A percentile compares a stretch with the other conserved stretches of the same genome.
These are phyloP conservation scores for Casuarina glauca DNA, from an alignment of 306 rosid genomes.

Conservation along the genomic window DNA sequence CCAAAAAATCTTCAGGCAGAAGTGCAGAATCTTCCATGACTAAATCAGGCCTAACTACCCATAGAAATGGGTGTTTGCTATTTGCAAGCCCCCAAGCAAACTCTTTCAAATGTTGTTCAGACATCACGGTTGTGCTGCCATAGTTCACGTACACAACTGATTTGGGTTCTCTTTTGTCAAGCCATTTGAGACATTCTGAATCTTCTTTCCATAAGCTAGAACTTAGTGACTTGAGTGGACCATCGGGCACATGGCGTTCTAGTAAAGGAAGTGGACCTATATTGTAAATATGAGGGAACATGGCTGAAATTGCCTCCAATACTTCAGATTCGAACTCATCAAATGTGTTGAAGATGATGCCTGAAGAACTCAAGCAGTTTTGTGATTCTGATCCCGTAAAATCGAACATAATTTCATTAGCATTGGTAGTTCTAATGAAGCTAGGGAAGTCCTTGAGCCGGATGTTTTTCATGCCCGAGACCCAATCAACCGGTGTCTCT, in stretches of 20 bases:
- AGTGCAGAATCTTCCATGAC: slow-evolving; percentile 23
- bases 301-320: slow-evolving; percentile 35
- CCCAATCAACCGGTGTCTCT: slow-evolving; percentile 34
- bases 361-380: slow-evolving; percentile 34
- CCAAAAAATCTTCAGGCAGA: slow-evolving; percentile 30
- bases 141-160: slow-evolving; percentile 45
- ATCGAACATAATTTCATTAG: slow-evolving; percentile 38
- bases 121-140: slow-evolving; percentile 38
- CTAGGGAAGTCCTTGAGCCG: slow-evolving; percentile 46
- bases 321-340: slow-evolving; percentile 38
- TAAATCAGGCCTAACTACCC: slow-evolving; percentile 48
- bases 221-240: slow-evolving; percentile 15
- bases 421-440: slow-evolving; percentile 33
- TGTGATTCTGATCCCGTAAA: slow-evolving; percentile 28
- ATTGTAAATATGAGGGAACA: slow-evolving; percentile 39
- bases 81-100: slow-evolving; percentile 56
- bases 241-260: slow-evolving; percentile 20
- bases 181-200: slow-evolving; percentile 34
- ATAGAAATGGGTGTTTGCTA: slow-evolving; percentile 42
- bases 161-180: slow-evolving; percentile 26
- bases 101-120: slow-evolving; percentile 34
- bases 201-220: slow-evolving; percentile 50
- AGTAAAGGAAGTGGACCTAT: slow-evolving; percentile 44
- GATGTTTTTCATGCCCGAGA: slow-evolving; percentile 37
- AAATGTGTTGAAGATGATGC: slow-evolving; percentile 44